Evolutionary conservation across 345 rosid genomes (phyloP).

Genomic region (Acer yangbiense): DNA sequence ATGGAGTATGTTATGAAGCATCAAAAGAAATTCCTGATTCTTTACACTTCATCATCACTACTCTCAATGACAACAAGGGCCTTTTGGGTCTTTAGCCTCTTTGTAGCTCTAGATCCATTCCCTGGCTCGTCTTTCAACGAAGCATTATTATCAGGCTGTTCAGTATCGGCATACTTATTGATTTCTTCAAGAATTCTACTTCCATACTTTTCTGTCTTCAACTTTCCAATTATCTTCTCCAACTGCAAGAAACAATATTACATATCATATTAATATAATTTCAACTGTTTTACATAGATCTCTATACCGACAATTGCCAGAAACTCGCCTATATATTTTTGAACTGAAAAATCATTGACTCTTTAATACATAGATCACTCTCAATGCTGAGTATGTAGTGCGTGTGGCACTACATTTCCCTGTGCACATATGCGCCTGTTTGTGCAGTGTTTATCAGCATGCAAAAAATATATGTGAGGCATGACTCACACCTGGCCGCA

Average conservation of each 20-base stretch:
- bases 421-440: not conserved
- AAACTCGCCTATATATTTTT: not conserved
- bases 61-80: slow-evolving; percentile 53
- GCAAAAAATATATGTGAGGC: not conserved
- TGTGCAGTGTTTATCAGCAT: not conserved
- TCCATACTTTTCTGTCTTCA: slow-evolving; percentile 79
- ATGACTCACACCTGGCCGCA: not conserved
- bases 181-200: slow-evolving; percentile 72
- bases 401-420: not conserved
- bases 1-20: not conserved
- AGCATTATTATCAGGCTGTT: slow-evolving; percentile 22
- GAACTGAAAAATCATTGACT: not conserved
- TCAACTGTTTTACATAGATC: not conserved
- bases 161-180: slow-evolving; percentile 30
- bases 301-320: not conserved
- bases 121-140: slow-evolving; percentile 35
- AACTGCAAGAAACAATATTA: slow-evolving; percentile 48
- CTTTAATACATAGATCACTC: not conserved
- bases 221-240: slow-evolving; percentile 82
- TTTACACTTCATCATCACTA: slow-evolving; percentile 48
- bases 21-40: not conserved
- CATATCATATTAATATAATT: not conserved
- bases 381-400: not conserved
- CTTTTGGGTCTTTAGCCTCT: slow-evolving; percentile 60
- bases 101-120: slow-evolving; percentile 37